Percentiles rank a stretch among this genome's conserved stretches.
These are phyloP conservation scores for Singerocomus rubriflavus DNA, from an alignment of 1,284 basidiomycete species.

Conservation along the genomic window DNA sequence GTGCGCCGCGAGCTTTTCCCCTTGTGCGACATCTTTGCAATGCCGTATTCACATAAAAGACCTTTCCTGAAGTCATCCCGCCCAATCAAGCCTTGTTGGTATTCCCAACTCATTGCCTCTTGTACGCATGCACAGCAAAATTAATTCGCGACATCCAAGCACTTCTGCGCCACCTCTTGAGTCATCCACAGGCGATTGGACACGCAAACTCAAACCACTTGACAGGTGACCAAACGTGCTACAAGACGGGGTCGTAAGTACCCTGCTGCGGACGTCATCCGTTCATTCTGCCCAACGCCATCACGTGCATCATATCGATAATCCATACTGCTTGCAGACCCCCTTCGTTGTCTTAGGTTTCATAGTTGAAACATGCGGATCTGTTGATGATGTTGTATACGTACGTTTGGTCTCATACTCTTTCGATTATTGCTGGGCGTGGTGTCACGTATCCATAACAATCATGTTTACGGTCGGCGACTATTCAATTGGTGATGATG, in stretches of 20 bases:
- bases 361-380: conserved; percentile 57
- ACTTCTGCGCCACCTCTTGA: conserved; percentile 57
- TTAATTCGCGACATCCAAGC: conserved; percentile 68
- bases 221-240: conserved; percentile 54
- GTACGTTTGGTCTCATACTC: conserved; percentile 34
- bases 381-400: conserved; percentile 56
- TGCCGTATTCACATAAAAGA: conserved; percentile 29
- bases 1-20: conserved; percentile 47
- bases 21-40: conserved; percentile 54
- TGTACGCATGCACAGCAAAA: conserved; percentile 59
- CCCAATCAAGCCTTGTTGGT: conserved; percentile 59
- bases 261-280: conserved; percentile 49
- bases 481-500: conserved; percentile 5
- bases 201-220: conserved; percentile 48
- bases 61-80: conserved; percentile 40
- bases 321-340: conserved; percentile 63
- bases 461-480: conserved; percentile 39
- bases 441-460: conserved; percentile 8
- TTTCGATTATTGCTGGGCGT: conserved; percentile 1
- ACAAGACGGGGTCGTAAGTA: conserved; percentile 33
- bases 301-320: conserved; percentile 54
- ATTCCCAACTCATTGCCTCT: conserved; percentile 54
- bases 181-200: conserved; percentile 51
- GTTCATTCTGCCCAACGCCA: conserved; percentile 54
- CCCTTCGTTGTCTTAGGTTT: conserved; percentile 55